Percentiles rank a stretch among this genome's conserved stretches.
These are phyloP conservation scores for Sporothrix variecibatus DNA, from an alignment of 2,329 filamentous ascomycete species.

Conservation along the genomic window DNA sequence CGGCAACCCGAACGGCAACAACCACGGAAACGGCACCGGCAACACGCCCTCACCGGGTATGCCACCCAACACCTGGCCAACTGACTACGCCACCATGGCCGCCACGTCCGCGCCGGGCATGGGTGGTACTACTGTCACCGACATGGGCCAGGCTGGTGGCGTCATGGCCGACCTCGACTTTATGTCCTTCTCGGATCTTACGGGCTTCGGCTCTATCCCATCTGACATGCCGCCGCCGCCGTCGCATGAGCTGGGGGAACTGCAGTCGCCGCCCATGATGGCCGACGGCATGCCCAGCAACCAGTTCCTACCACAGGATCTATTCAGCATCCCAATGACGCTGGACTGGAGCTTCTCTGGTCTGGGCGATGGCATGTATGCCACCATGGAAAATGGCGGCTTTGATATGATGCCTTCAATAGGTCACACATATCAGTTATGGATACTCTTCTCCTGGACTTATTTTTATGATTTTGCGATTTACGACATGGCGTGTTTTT, in stretches of 20 bases:
- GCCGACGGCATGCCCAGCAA: conserved; percentile 62
- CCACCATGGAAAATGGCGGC: conserved; percentile 64
- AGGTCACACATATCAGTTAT: not conserved
- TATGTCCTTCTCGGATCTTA: conserved; percentile 48
- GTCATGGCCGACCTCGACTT: conserved; percentile 29
- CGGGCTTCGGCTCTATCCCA: conserved; percentile 45
- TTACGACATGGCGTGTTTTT: not conserved
- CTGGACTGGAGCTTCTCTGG: conserved; percentile 84
- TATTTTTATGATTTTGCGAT: not conserved
- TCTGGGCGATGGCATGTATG: conserved; percentile 66
- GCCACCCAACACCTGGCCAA: conserved; percentile 48
- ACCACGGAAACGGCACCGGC: conserved; percentile 33
- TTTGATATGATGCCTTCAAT: conserved; percentile 39
- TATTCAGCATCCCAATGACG: conserved; percentile 96
- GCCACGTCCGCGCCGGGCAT: conserved; percentile 37
- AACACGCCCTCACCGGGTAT: conserved; percentile 49
- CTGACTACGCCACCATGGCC: conserved; percentile 38
- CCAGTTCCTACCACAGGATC: conserved; percentile 85
- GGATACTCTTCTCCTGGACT: not conserved
- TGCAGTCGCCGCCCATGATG: conserved; percentile 41
- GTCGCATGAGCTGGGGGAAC: conserved; percentile 26
- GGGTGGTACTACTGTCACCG: not conserved
- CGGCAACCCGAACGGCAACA: not conserved
- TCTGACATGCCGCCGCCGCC: conserved; percentile 28
- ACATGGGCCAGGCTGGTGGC: not conserved